phyloP scores from a whole-genome alignment of 2,329 filamentous ascomycete species.

The Meredithiella fracta region DNA sequence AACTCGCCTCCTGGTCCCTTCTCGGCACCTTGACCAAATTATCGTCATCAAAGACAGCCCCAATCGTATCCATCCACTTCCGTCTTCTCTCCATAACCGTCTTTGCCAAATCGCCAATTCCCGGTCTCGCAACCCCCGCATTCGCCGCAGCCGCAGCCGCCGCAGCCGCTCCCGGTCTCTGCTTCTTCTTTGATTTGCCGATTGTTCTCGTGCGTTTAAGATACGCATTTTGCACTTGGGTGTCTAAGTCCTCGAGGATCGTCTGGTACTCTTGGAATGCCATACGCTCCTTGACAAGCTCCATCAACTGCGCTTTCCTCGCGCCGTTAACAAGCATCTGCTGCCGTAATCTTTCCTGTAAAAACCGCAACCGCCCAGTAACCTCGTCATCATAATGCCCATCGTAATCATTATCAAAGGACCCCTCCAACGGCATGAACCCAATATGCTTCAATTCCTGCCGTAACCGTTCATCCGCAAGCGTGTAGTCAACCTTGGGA shows the following conservation, averaged over 20 bases:
- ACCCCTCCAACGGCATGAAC: constrained; percentile 52
- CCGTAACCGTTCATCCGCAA: constrained; percentile 80
- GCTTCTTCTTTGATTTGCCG: constrained; percentile 85
- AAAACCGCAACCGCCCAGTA: constrained; percentile 67
- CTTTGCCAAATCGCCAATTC: constrained; percentile 80
- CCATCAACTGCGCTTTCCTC: constrained; percentile 69
- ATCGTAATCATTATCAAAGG: constrained; percentile 58
- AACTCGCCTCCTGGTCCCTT: constrained; percentile 42
- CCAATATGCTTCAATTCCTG: constrained; percentile 84
- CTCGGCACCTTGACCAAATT: constrained; percentile 57
- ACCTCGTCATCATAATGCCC: constrained; percentile 88
- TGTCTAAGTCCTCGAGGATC: constrained; percentile 90
- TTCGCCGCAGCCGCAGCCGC: constrained; percentile 52
- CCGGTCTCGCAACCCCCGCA: constrained; percentile 50
- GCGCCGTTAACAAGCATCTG: constrained; percentile 80
- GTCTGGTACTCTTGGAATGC: constrained; percentile 94
- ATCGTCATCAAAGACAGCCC: constrained; percentile 76
- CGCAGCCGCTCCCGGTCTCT: constrained; percentile 58
- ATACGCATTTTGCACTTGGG: constrained; percentile 86
- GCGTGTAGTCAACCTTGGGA: constrained; percentile 63
- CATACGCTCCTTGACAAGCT: constrained; percentile 81
- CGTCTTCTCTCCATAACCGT: constrained; percentile 81
- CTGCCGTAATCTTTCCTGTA: constrained; percentile 68
- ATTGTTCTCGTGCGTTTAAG: constrained; percentile 89
- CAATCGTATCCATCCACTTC: constrained; percentile 82